A percentile compares a stretch with the other conserved stretches of the same genome.
Evolutionary conservation across 768 basidiomycete species (phyloP).

Genomic region (Pleurotus eryngii): DNA sequence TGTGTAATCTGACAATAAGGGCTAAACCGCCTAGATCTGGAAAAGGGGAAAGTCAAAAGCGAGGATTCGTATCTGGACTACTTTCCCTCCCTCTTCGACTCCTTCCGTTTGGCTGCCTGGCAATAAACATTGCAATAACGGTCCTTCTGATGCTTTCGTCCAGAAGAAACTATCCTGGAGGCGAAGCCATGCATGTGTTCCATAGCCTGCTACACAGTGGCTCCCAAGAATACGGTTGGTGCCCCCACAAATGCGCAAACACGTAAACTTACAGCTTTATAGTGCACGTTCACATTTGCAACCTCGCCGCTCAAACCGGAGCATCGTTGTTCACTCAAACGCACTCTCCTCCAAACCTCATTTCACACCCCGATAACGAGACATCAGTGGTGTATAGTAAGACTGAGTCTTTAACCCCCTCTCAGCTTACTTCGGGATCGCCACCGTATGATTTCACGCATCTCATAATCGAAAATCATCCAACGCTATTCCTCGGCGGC

Average conservation of each 20-base stretch:
- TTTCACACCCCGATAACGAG: constrained; percentile 12
- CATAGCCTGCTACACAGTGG: constrained; percentile 37
- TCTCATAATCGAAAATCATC: constrained; percentile 51
- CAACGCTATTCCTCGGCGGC: constrained; percentile 17
- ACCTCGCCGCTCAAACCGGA: constrained; percentile 87
- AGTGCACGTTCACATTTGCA: constrained; percentile 76
- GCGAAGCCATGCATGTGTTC: constrained; percentile 61
- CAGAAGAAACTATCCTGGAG: constrained; percentile 85
- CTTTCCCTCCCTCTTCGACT: constrained; percentile 40
- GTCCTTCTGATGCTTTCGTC: constrained; percentile 55
- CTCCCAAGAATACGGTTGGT: constrained; percentile 21
- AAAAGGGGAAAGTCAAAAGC: no score
- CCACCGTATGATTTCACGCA: constrained; percentile 47
- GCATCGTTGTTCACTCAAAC: constrained; percentile 84
- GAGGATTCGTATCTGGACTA: constrained; percentile 22
- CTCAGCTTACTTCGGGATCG: constrained; percentile 31
- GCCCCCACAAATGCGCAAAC: not conserved
- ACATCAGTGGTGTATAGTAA: constrained; percentile 65
- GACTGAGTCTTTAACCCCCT: constrained; percentile 59
- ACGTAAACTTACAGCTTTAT: constrained; percentile 12
- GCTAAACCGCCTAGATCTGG: no score
- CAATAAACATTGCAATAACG: constrained; percentile 50
- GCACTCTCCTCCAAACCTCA: constrained; percentile 52
- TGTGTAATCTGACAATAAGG: no score
- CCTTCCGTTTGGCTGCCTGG: constrained; percentile 38